A percentile compares a stretch with the other conserved stretches of the same genome.
Conservation (phyloP, 495 filamentous ascomycete genomes). For the Annulohypoxylon nitens region DNA sequence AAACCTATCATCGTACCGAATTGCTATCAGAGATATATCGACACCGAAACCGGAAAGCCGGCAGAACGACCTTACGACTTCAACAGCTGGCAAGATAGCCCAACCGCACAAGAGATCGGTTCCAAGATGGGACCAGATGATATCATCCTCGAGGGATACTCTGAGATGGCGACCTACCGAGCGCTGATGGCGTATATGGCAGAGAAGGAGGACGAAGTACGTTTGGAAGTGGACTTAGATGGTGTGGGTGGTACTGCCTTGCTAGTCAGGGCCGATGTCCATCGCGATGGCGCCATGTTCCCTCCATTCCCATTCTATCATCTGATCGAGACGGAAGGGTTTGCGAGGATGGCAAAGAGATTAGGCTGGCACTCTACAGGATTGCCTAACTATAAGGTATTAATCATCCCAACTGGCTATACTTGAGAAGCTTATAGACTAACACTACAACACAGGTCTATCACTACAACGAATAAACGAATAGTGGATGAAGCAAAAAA, state of each 20-base stretch:
- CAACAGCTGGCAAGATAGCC: conserved; percentile 95
- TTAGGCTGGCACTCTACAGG: conserved; percentile 87
- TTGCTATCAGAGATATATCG: conserved; percentile 90
- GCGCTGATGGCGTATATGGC: conserved; percentile 91
- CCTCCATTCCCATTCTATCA: conserved; percentile 96
- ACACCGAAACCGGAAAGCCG: conserved; percentile 74
- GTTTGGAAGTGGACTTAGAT: conserved; percentile 78
- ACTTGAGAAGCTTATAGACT: conserved; percentile 33
- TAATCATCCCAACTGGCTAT: conserved; percentile 44
- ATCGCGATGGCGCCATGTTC: conserved; percentile 98
- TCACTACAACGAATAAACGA: conserved; percentile 95
- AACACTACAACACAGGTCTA: conserved; percentile 72
- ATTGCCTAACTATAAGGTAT: conserved; percentile 95
- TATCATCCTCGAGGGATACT: conserved; percentile 93
- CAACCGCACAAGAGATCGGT: conserved; percentile 78
- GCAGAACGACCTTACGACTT: conserved; percentile 92
- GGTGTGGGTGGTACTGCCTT: conserved; percentile 95
- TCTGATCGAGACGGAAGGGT: conserved; percentile 97
- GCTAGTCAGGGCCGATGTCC: conserved; percentile 96
- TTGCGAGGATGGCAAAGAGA: conserved; percentile 94
- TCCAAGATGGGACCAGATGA: conserved; percentile 86
- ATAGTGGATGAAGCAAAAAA: conserved; percentile 58
- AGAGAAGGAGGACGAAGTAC: conserved; percentile 67
- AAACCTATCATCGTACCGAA: conserved; percentile 93
- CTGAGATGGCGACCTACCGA: conserved; percentile 91